Evolutionary conservation across 169 alveolate species (phyloP).

Genomic region (Plasmodium chabaudi): DNA sequence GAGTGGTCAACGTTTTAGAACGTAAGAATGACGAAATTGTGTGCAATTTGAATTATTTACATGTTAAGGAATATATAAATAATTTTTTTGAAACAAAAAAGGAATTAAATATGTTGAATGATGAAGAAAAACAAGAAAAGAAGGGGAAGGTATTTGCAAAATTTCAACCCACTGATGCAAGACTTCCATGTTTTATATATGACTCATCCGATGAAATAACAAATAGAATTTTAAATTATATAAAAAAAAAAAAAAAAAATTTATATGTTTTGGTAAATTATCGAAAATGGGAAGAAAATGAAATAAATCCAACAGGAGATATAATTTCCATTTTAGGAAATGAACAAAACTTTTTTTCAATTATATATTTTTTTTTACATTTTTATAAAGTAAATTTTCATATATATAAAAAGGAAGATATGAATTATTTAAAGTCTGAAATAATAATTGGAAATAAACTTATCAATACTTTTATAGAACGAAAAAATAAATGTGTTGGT

Average conservation of each 20-base stretch:
- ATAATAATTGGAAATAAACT: slow-evolving; percentile 19
- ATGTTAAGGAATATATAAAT: slow-evolving; percentile 39
- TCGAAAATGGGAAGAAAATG: slow-evolving; percentile 53
- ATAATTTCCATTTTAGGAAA: slow-evolving; percentile 64
- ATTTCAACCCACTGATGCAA: slow-evolving; percentile 36
- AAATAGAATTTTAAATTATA: slow-evolving; percentile 23
- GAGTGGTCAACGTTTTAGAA: slow-evolving; percentile 62
- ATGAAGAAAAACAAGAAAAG: neutral
- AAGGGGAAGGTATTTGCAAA: slow-evolving; percentile 35
- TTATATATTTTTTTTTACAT: slow-evolving; percentile 58
- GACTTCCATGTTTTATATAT: slow-evolving; percentile 69
- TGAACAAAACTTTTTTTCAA: slow-evolving; percentile 58
- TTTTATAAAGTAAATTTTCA: slow-evolving; percentile 60
- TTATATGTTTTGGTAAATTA: slow-evolving; percentile 51
- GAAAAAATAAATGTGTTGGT: neutral
- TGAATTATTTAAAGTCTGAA: slow-evolving; percentile 27
- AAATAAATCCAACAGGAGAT: slow-evolving; percentile 69
- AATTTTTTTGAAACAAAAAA: slow-evolving; percentile 40
- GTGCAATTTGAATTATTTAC: slow-evolving; percentile 40
- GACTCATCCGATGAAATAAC: slow-evolving; percentile 3
- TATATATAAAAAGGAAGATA: slow-evolving; percentile 31
- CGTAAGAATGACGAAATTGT: slow-evolving; percentile 30
- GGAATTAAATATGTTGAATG: neutral
- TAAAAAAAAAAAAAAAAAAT: slow-evolving; percentile 49
- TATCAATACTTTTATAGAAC: slow-evolving; percentile 12